Conservation (phyloP, 768 basidiomycete species). For the Leccinum rimulosum region DNA sequence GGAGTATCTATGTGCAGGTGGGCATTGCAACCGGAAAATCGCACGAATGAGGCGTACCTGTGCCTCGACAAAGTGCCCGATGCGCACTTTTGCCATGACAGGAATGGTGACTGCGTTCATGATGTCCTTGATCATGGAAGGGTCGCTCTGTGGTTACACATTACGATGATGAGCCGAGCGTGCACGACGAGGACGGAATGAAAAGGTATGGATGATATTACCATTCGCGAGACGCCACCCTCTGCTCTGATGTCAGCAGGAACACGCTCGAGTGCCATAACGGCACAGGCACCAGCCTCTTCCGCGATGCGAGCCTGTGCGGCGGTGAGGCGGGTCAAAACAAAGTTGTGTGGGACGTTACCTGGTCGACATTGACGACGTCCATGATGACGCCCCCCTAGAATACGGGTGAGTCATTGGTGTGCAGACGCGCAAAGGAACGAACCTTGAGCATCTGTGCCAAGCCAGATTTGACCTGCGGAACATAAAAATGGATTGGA, state of each 20-base stretch:
- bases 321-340: conserved; percentile 5
- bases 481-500: not conserved
- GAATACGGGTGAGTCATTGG: not conserved
- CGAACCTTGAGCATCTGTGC: conserved; percentile 94
- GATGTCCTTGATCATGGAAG: conserved; percentile 95
- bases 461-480: conserved; percentile 86
- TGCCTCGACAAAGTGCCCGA: conserved; percentile 97
- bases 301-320: conserved; percentile 90
- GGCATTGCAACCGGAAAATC: not conserved
- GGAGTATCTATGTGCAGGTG: conserved; percentile 64
- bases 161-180: not conserved
- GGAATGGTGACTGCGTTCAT: conserved; percentile 94
- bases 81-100: conserved; percentile 95
- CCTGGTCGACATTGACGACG: conserved; percentile 78
- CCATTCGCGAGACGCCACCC: conserved; percentile 97
- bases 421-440: conserved; percentile 3
- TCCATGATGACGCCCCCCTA: conserved; percentile 95
- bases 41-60: conserved; percentile 50
- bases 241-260: conserved; percentile 91
- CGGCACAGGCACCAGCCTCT: conserved; percentile 95
- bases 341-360: conserved; percentile 14
- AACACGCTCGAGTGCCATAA: conserved; percentile 95
- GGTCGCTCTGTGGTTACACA: conserved; percentile 67
- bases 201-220: conserved; percentile 35
- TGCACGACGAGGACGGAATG: not conserved